phyloP scores from a whole-genome alignment of 2,329 filamentous ascomycete genomes.

The Raffaelea ambrosiae region DNA sequence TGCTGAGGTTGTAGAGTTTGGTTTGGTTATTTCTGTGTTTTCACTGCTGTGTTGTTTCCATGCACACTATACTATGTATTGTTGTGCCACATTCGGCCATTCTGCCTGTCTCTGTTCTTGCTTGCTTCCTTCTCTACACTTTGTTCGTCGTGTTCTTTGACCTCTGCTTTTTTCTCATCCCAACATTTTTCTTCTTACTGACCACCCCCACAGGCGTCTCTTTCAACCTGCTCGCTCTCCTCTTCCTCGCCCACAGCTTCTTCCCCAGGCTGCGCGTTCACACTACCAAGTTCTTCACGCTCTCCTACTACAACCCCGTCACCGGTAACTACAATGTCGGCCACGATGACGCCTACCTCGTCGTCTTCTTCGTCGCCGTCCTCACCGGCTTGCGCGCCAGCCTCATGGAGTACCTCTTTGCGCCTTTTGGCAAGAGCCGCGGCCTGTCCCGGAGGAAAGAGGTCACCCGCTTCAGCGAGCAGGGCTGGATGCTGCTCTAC shows the following conservation, averaged over 20 bases:
- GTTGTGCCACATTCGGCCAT: no score
- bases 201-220: conserved; percentile 69
- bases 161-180: no score
- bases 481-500: conserved; percentile 85
- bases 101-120: background rate
- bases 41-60: background rate
- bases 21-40: background rate
- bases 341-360: conserved; percentile 68
- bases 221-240: conserved; percentile 74
- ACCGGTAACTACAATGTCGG: conserved; percentile 68
- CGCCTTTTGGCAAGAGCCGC: conserved; percentile 62
- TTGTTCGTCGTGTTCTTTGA: no score
- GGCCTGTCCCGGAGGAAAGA: conserved; percentile 73
- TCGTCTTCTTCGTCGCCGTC: conserved; percentile 69
- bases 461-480: conserved; percentile 79
- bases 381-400: conserved; percentile 82
- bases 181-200: no score
- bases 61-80: no score
- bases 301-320: conserved; percentile 70
- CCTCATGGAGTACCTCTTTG: conserved; percentile 79
- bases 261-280: conserved; percentile 72
- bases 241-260: conserved; percentile 72
- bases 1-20: no score
- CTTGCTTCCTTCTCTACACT: background rate
- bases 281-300: conserved; percentile 79